These are phyloP conservation scores for Cryomyces minteri DNA, from an alignment of 495 filamentous ascomycete species.

Conservation along the genomic window DNA sequence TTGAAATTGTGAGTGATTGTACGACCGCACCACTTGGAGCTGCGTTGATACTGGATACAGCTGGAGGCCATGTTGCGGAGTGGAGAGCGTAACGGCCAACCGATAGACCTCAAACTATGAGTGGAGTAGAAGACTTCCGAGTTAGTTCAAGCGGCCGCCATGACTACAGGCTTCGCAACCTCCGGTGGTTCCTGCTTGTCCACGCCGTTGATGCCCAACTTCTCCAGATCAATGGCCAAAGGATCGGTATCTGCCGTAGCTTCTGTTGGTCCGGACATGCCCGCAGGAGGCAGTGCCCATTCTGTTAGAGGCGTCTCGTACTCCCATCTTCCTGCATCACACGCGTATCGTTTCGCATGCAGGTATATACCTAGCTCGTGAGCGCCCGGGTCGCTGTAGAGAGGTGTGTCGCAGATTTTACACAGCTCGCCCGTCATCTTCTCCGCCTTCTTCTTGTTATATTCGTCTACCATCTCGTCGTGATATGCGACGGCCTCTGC, in stretches of 20 bases:
- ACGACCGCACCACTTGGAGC: not conserved
- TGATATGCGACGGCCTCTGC: constrained; percentile 87
- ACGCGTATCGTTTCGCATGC: constrained; percentile 78
- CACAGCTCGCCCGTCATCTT: constrained; percentile 77
- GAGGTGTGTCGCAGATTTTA: constrained; percentile 60
- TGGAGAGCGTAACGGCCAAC: constrained; percentile 36
- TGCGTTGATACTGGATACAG: not conserved
- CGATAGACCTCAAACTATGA: constrained; percentile 13
- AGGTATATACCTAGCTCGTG: constrained; percentile 90
- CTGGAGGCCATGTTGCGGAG: constrained; percentile 41
- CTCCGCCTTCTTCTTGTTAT: constrained; percentile 74
- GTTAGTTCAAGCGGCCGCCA: not conserved
- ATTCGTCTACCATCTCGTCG: constrained; percentile 73
- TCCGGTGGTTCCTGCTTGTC: not conserved
- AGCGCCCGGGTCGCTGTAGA: constrained; percentile 78
- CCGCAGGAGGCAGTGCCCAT: constrained; percentile 67
- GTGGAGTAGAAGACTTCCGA: no score
- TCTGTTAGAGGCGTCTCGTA: constrained; percentile 69
- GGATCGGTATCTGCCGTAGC: constrained; percentile 17
- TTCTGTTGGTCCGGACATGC: constrained; percentile 20
- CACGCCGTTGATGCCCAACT: not conserved
- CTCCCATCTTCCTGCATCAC: constrained; percentile 59
- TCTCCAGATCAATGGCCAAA: constrained; percentile 10
- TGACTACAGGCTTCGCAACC: not conserved
- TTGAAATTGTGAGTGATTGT: constrained; percentile 36